phyloP scores from a whole-genome alignment of 129 eudicot species.

The Flaveria brownii region DNA sequence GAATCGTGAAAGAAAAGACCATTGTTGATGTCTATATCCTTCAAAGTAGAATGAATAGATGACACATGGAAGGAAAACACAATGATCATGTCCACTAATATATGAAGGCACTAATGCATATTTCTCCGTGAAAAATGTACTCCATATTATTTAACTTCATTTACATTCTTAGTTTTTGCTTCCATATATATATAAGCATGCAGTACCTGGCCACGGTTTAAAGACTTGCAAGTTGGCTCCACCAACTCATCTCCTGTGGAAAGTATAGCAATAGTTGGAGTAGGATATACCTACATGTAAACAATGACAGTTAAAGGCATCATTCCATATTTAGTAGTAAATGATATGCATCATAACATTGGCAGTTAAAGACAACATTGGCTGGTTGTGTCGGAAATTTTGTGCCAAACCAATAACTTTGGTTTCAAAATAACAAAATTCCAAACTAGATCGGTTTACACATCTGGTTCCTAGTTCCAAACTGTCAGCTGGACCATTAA shows the following conservation, averaged over 20 bases:
- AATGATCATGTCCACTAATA: too few relatives aligned
- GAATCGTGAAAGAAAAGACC: too few relatives aligned
- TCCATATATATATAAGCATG: not conserved
- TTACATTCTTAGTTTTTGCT: not conserved
- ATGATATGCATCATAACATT: not conserved
- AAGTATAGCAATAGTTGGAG: constrained; percentile 78
- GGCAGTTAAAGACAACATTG: too few relatives aligned
- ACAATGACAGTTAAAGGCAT: constrained; percentile 17
- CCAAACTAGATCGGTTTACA: too few relatives aligned
- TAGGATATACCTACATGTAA: constrained; percentile 65
- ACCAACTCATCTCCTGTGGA: constrained; percentile 98
- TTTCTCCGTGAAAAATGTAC: not conserved
- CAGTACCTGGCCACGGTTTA: constrained; percentile 88
- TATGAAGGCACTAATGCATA: not conserved
- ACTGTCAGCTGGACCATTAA: too few relatives aligned
- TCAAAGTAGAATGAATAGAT: too few relatives aligned
- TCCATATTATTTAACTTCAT: not conserved
- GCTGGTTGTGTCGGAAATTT: too few relatives aligned
- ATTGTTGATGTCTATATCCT: too few relatives aligned
- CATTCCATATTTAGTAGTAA: not conserved
- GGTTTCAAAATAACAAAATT: too few relatives aligned
- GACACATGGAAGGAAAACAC: too few relatives aligned
- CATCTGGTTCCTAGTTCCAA: too few relatives aligned
- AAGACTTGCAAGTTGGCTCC: constrained; percentile 62
- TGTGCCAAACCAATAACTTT: too few relatives aligned